Evolutionary conservation across 352 stramenopile genomes (phyloP).

Genomic region (Salisapilia sapeloensis): DNA sequence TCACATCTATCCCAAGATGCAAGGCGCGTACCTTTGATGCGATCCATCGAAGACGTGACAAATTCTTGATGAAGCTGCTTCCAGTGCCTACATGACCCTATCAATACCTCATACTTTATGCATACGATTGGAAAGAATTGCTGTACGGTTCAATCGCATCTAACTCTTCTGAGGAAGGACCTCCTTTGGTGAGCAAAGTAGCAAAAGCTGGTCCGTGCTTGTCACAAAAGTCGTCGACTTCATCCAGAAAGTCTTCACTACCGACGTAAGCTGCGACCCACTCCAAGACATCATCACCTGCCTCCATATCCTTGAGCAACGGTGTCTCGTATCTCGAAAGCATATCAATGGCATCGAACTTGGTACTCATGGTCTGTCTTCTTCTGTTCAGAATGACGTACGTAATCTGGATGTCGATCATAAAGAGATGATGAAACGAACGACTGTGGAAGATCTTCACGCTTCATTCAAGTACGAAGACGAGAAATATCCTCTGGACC

Average conservation of each 20-base stretch:
- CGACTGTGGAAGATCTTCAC: no score
- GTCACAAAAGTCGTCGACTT: conserved; percentile 45
- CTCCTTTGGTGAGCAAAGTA: conserved; percentile 43
- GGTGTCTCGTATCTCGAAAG: conserved; percentile 64
- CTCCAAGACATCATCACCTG: conserved; percentile 59
- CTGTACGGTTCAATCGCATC: conserved; percentile 37
- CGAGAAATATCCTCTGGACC: no score
- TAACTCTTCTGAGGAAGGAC: conserved; percentile 30
- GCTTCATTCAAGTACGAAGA: no score
- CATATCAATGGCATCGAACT: conserved; percentile 67
- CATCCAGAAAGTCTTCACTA: conserved; percentile 46
- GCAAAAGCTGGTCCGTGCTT: conserved; percentile 35
- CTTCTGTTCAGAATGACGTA: no score
- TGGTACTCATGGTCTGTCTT: conserved; percentile 18
- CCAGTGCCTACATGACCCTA: conserved; percentile 19
- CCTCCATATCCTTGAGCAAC: conserved; percentile 70
- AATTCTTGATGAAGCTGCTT: conserved; percentile 53
- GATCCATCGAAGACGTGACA: conserved; percentile 43
- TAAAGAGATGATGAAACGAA: no score
- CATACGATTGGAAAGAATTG: conserved; percentile 2
- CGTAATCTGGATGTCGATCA: no score
- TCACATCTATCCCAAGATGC: not conserved
- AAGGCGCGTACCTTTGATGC: conserved; percentile 24
- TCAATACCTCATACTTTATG: not conserved
- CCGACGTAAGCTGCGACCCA: conserved; percentile 62